Evolutionary conservation across 1,284 basidiomycete species (phyloP).

Genomic region (Exsudoporus floridanus): DNA sequence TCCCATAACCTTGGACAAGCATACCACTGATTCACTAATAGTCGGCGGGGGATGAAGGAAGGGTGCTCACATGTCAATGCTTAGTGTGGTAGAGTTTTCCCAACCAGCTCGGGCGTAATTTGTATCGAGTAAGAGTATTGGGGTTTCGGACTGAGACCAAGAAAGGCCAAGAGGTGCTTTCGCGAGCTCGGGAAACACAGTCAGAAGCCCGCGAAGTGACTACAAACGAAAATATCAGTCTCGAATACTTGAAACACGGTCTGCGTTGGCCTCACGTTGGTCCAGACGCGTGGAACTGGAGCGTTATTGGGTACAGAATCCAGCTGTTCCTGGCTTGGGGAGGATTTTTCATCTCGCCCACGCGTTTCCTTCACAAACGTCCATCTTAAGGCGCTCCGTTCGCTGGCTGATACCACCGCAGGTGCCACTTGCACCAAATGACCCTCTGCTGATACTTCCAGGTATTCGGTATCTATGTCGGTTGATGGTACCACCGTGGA

Average conservation of each 20-base stretch:
- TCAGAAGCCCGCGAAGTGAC: constrained; percentile 23
- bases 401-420: background rate
- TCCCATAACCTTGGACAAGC: constrained; percentile 24
- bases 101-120: constrained; percentile 16
- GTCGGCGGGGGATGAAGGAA: background rate
- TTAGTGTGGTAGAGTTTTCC: constrained; percentile 20
- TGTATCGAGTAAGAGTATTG: constrained; percentile 24
- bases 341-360: background rate
- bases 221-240: constrained; percentile 16
- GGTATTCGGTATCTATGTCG: background rate
- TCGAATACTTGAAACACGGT: background rate
- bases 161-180: constrained; percentile 22
- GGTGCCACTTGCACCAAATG: background rate
- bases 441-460: background rate
- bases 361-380: constrained; percentile 12
- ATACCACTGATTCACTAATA: background rate
- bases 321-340: background rate
- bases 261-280: constrained; percentile 23
- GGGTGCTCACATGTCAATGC: constrained; percentile 25
- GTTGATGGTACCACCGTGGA: background rate
- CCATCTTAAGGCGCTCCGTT: constrained; percentile 15
- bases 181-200: constrained; percentile 25
- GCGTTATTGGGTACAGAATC: background rate
- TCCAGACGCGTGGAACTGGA: constrained; percentile 27
- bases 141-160: constrained; percentile 33